phyloP scores from a whole-genome alignment of 2,329 filamentous ascomycete species.

The Xylariaceae sp. region DNA sequence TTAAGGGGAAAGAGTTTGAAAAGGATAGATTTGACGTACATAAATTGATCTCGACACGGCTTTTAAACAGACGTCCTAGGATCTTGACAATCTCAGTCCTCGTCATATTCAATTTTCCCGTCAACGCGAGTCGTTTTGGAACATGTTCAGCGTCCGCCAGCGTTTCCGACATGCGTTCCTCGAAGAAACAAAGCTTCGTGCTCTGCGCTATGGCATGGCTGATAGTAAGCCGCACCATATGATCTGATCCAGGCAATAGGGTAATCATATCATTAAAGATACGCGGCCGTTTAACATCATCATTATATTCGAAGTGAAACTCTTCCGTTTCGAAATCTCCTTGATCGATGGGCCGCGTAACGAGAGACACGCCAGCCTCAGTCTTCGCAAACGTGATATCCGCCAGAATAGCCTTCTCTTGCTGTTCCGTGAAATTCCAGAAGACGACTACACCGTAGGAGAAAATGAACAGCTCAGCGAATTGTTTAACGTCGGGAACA shows the following conservation, averaged over 20 bases:
- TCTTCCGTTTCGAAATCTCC: slow-evolving; percentile 96
- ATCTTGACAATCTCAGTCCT: slow-evolving; percentile 89
- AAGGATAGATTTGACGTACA: slow-evolving; percentile 55
- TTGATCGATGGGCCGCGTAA: slow-evolving; percentile 74
- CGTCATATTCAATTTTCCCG: slow-evolving; percentile 85
- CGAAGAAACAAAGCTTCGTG: slow-evolving; percentile 92
- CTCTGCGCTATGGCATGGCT: slow-evolving; percentile 96
- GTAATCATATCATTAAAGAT: slow-evolving; percentile 99
- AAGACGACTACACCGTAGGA: slow-evolving; percentile 97
- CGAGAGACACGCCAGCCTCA: slow-evolving; percentile 59
- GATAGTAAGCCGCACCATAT: slow-evolving; percentile 98
- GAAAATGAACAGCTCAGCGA: slow-evolving; percentile 95
- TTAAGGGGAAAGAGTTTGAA: not conserved
- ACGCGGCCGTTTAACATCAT: slow-evolving; percentile 75
- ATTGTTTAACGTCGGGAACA: slow-evolving; percentile 65
- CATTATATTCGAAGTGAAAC: slow-evolving; percentile 96
- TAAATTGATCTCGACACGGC: slow-evolving; percentile 91
- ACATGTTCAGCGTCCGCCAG: slow-evolving; percentile 92
- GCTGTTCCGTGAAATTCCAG: slow-evolving; percentile 95
- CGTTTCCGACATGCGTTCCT: slow-evolving; percentile 90
- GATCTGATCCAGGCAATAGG: slow-evolving; percentile 77
- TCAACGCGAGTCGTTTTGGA: slow-evolving; percentile 80
- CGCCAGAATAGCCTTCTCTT: slow-evolving; percentile 93
- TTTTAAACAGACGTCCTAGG: slow-evolving; percentile 84
- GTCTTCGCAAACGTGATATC: slow-evolving; percentile 84